These are phyloP conservation scores for Quillaja saponaria DNA, from an alignment of 306 rosid genomes.

Conservation along the genomic window DNA sequence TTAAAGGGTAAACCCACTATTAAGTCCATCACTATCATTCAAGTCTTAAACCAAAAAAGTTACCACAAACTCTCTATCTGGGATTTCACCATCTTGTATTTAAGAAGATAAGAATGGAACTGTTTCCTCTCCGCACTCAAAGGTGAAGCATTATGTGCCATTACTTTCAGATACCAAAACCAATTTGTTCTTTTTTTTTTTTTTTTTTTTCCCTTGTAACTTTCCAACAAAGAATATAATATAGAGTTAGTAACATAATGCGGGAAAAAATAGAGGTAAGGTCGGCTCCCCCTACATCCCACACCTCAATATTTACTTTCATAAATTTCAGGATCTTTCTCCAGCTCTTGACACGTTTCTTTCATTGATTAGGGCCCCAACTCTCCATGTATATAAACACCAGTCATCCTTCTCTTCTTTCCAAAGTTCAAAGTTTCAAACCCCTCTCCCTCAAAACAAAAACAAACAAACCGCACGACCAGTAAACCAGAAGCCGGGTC, in stretches of 20 bases:
- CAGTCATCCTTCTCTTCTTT: slow-evolving; percentile 41
- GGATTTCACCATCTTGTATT: slow-evolving; percentile 22
- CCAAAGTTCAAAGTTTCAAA: slow-evolving; percentile 37
- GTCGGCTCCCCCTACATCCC: slow-evolving; percentile 39
- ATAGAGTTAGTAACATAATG: not conserved
- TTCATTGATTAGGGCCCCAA: slow-evolving; percentile 22
- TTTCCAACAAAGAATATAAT: slow-evolving; percentile 7
- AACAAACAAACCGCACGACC: slow-evolving; percentile 30
- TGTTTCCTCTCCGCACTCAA: slow-evolving; percentile 39
- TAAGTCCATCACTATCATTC: slow-evolving; percentile 24
- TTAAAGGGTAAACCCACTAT: slow-evolving; percentile 34
- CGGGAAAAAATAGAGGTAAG: slow-evolving; percentile 18
- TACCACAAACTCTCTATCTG: slow-evolving; percentile 32
- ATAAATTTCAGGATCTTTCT: slow-evolving; percentile 10
- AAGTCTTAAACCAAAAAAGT: slow-evolving; percentile 17
- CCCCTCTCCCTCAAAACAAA: slow-evolving; percentile 24
- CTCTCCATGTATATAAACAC: slow-evolving; percentile 54
- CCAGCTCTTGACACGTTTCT: slow-evolving; percentile 51
- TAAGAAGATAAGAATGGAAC: slow-evolving; percentile 26
- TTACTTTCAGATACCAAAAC: slow-evolving; percentile 31
- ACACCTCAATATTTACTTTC: not conserved
- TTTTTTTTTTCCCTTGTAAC: slow-evolving; percentile 1
- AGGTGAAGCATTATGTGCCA: slow-evolving; percentile 8
- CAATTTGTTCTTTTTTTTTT: not conserved
- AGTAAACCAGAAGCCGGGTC: slow-evolving; percentile 14